Conservation (phyloP, 805 yeast species). For the Hanseniaspora singularis region DNA sequence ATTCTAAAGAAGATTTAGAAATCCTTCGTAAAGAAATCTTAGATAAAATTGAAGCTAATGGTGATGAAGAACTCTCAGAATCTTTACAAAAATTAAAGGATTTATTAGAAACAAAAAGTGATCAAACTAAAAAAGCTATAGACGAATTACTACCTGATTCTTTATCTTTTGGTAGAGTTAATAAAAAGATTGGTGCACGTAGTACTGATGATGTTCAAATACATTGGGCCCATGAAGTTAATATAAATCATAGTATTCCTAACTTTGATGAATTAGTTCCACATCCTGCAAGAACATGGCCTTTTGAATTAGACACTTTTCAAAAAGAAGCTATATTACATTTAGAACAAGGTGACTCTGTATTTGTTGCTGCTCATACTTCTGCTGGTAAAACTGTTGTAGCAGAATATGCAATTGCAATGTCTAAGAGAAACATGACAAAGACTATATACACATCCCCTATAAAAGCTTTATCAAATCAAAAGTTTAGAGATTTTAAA, state of each 20-base stretch:
- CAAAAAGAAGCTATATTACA: constrained; percentile 96
- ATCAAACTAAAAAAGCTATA: constrained; percentile 23
- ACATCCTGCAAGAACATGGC: constrained; percentile 86
- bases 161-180: constrained; percentile 35
- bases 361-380: constrained; percentile 96
- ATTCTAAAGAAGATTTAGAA: constrained; percentile 28
- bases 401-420: constrained; percentile 95
- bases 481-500: constrained; percentile 78
- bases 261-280: constrained; percentile 85
- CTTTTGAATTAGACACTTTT: constrained; percentile 85
- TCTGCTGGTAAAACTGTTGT: constrained; percentile 98
- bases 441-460: constrained; percentile 95
- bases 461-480: constrained; percentile 80
- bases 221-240: constrained; percentile 94
- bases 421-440: constrained; percentile 93
- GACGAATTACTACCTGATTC: constrained; percentile 42
- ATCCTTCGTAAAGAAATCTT: constrained; percentile 21
- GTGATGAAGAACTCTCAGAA: constrained; percentile 8
- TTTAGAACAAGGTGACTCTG: constrained; percentile 95
- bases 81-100: constrained; percentile 15
- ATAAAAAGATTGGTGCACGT: constrained; percentile 19
- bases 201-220: constrained; percentile 30
- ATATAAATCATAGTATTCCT: constrained; percentile 63
- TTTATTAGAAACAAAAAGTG: constrained; percentile 10
- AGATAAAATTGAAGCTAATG: constrained; percentile 15